Evolutionary conservation across 139 green algal species (phyloP).

Genomic region (Closterium sp.): DNA sequence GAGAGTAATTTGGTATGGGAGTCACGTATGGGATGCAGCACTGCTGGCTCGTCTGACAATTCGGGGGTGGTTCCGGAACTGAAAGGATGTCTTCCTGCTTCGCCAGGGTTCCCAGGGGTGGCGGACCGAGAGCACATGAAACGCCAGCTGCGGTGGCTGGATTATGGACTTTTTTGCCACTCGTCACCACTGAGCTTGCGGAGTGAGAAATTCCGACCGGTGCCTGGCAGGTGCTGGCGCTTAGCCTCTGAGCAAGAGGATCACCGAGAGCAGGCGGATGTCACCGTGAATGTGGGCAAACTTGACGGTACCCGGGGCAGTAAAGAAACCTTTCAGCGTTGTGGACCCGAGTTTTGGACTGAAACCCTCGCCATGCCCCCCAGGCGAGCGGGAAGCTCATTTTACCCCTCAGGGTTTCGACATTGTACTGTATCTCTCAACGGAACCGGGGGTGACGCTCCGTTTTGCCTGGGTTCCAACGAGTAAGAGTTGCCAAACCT

Average conservation of each 20-base stretch:
- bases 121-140: not conserved
- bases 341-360: not conserved
- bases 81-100: too few relatives aligned
- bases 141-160: not conserved
- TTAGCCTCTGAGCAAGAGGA: not conserved
- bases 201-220: not conserved
- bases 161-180: not conserved
- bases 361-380: not conserved
- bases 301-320: not conserved
- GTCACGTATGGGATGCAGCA: too few relatives aligned
- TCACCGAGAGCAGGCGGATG: not conserved
- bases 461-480: too few relatives aligned
- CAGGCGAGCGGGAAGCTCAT: too few relatives aligned
- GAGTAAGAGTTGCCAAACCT: not conserved
- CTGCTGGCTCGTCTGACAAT: too few relatives aligned
- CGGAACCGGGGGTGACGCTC: too few relatives aligned
- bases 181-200: not conserved
- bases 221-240: not conserved
- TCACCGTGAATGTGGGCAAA: not conserved
- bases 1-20: too few relatives aligned
- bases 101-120: not conserved
- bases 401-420: too few relatives aligned
- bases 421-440: too few relatives aligned
- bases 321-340: not conserved
- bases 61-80: too few relatives aligned